Evolutionary conservation across 192 early-diverging fungal species (phyloP), one percentile per base, ranked within the genome.

Genomic region (Backusella luteola): DNA sequence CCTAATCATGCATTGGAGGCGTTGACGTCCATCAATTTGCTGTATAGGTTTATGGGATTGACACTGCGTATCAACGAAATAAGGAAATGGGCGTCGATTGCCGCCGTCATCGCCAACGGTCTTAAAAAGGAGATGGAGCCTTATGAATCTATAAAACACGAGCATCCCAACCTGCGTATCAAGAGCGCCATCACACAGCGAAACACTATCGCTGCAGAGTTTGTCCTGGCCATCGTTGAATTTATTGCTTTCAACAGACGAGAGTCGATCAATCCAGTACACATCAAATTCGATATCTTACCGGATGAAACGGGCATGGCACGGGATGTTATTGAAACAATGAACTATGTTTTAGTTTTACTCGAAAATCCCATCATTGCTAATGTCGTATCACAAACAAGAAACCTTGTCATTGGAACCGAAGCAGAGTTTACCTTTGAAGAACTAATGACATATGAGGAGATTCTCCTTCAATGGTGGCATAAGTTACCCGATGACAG

Each of bases 381-480:
- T 5, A 63, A 36, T 7, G 42, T 66, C 4, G 0, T 66, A 9
- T 21, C 34, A 12, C 73, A 74, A 63, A 15, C 34, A 38, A 23
- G 52, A 21, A 32, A 38, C 14, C 11, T 74, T 23, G 21, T 35
- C 7, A 29, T 66, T 15, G 73, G 73, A 34, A 4, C 36, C 1
- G 12, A 39, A 8, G 73, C 19, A 17, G 73, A 66, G 35, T 35
- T 74, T n/a, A 63, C 38, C 8, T 19, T 74, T 21, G 73, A 74
- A 29, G 34, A 74, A 12, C 39, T 74, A 3, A 34, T 66, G 5
- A 38, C 6, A 39, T 66, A 66, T 11, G 73, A 74, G 42, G 53
- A 66, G 6, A 6, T 41, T 14, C 21, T 66, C 21, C 7, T 7
- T 2, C 11, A 26, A n/a, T 74, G 73, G 73, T 74, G 73, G 73